Conservation (phyloP, 257 asterid species). For the Jaltomata sinuosa region DNA sequence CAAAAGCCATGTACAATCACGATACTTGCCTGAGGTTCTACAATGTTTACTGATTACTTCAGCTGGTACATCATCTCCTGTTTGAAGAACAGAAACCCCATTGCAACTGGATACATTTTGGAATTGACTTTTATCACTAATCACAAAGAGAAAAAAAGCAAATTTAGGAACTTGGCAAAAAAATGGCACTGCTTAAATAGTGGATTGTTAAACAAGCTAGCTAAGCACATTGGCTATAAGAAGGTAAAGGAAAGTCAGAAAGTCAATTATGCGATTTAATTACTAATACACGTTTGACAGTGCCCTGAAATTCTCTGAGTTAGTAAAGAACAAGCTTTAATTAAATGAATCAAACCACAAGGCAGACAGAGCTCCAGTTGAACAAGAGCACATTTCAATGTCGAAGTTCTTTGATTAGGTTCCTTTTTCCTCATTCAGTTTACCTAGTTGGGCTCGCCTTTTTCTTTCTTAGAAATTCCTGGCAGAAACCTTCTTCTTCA, state of each 20-base stretch:
- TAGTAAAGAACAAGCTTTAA: background rate
- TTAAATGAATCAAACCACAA: background rate
- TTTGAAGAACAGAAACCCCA: slow-evolving; percentile 22
- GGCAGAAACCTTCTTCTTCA: background rate
- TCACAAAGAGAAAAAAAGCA: background rate
- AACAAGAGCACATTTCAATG: background rate
- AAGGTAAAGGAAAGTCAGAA: background rate
- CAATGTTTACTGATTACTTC: slow-evolving; percentile 44
- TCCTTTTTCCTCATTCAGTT: background rate
- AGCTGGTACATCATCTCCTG: slow-evolving; percentile 25
- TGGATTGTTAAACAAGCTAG: background rate
- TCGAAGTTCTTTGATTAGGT: background rate
- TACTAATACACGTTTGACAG: background rate
- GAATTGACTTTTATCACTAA: slow-evolving; percentile 43
- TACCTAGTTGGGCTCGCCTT: background rate
- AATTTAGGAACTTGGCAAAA: background rate
- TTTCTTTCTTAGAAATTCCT: background rate
- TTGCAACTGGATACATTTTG: slow-evolving; percentile 28
- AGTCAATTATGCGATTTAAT: background rate
- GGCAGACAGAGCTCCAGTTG: background rate
- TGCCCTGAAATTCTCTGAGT: background rate
- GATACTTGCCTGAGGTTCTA: slow-evolving; percentile 52
- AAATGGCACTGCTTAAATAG: background rate
- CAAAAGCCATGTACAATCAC: background rate
- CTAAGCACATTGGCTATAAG: background rate